These are phyloP conservation scores for Neonectria ditissima DNA, from an alignment of 2,329 filamentous ascomycete genomes.

Conservation along the genomic window DNA sequence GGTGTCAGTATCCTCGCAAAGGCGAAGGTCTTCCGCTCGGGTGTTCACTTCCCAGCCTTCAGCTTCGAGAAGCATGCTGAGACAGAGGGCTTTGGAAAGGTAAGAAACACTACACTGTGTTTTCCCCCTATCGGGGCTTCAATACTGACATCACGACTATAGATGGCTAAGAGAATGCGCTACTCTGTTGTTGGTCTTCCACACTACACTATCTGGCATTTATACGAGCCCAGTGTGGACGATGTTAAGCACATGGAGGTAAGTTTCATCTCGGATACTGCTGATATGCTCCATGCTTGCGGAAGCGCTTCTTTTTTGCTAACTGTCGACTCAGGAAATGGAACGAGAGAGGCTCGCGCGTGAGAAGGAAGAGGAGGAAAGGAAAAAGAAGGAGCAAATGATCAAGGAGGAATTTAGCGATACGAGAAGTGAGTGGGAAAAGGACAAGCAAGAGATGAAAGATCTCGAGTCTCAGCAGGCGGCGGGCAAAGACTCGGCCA, in stretches of 20 bases:
- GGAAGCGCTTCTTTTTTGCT: slow-evolving; percentile 9
- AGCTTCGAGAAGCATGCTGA: slow-evolving; percentile 99
- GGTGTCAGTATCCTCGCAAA: slow-evolving; percentile 98
- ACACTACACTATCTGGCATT: slow-evolving; percentile 99
- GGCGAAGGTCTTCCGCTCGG: slow-evolving; percentile 92
- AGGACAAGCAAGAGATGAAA: slow-evolving; percentile 85
- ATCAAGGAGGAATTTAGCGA: slow-evolving; percentile 86
- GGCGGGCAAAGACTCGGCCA: slow-evolving; percentile 27
- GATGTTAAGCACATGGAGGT: slow-evolving; percentile 97
- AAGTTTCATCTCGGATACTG: slow-evolving; percentile 38
- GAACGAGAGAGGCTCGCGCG: slow-evolving; percentile 84
- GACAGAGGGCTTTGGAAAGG: slow-evolving; percentile 98
- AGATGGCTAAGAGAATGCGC: slow-evolving; percentile 98
- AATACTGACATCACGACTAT: slow-evolving; percentile 29
- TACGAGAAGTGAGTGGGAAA: slow-evolving; percentile 84
- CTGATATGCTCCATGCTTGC: background rate
- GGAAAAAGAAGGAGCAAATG: slow-evolving; percentile 78
- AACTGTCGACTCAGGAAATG: slow-evolving; percentile 76
- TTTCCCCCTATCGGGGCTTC: background rate
- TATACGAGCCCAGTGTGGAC: slow-evolving; percentile 98
- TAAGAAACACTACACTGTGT: slow-evolving; percentile 53
- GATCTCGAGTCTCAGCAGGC: slow-evolving; percentile 61
- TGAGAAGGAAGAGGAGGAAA: slow-evolving; percentile 75
- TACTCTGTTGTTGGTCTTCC: slow-evolving; percentile 96
- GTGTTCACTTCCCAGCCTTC: slow-evolving; percentile 97